Evolutionary conservation across 2,329 filamentous ascomycete genomes (phyloP).

Genomic region (Thelonectria rubi): DNA sequence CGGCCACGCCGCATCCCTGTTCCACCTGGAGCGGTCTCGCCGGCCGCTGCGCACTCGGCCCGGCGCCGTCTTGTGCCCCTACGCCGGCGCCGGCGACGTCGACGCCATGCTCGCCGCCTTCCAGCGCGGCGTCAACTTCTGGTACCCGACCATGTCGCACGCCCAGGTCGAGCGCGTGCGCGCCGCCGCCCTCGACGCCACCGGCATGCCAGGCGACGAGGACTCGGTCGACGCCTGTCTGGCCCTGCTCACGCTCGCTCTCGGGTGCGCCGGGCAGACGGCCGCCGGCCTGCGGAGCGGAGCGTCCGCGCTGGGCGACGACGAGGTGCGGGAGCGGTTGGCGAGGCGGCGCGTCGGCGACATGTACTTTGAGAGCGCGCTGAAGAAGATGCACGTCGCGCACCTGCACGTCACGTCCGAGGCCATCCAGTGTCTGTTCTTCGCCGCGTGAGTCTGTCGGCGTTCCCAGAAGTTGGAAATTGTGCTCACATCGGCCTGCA

Average conservation of each 20-base stretch:
- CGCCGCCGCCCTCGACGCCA: conserved; percentile 42
- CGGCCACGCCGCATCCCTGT: conserved; percentile 56
- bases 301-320: conserved; percentile 23
- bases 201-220: conserved; percentile 49
- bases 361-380: conserved; percentile 56
- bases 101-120: conserved; percentile 55
- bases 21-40: conserved; percentile 57
- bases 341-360: conserved; percentile 50
- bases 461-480: fast-evolving
- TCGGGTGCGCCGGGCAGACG: conserved; percentile 57
- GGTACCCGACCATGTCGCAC: conserved; percentile 60
- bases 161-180: conserved; percentile 48
- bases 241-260: conserved; percentile 56
- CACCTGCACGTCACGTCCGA: conserved; percentile 57
- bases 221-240: conserved; percentile 50
- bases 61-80: conserved; percentile 53
- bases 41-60: conserved; percentile 46
- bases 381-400: conserved; percentile 56
- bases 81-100: conserved; percentile 53
- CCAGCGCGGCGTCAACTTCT: conserved; percentile 59
- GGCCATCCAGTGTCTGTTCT: conserved; percentile 60
- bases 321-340: conserved; percentile 44
- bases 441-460: conserved; percentile 53
- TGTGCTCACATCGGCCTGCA: background rate
- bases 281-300: conserved; percentile 43